Evolutionary conservation across 2,329 filamentous ascomycete species (phyloP).

Genomic region (Cercospora sp.): DNA sequence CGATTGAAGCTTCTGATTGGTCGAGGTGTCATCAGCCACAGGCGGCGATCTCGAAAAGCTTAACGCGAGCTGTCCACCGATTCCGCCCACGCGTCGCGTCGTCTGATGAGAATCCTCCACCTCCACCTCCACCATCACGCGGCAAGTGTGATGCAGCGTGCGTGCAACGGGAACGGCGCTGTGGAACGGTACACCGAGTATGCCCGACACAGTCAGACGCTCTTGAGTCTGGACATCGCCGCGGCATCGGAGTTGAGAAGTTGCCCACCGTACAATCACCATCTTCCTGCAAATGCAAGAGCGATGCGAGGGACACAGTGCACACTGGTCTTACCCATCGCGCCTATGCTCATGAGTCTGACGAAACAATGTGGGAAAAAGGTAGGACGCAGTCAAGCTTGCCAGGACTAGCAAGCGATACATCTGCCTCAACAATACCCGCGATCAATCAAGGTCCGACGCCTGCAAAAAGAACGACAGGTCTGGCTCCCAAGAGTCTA

Average conservation of each 20-base stretch:
- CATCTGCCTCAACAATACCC: neutral
- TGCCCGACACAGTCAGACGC: neutral
- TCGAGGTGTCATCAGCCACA: neutral
- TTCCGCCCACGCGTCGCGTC: neutral
- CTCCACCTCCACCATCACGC: neutral
- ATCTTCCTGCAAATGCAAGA: neutral
- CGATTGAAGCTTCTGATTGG: neutral
- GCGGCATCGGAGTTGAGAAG: neutral
- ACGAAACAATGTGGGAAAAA: too few species aligned
- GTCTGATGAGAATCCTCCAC: neutral
- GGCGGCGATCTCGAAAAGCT: neutral
- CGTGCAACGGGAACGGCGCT: neutral
- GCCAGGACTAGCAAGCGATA: neutral
- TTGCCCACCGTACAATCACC: too few species aligned
- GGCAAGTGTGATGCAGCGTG: neutral
- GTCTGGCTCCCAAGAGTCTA: neutral
- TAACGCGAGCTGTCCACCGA: neutral
- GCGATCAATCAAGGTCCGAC: neutral
- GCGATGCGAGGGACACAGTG: neutral
- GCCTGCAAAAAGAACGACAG: neutral
- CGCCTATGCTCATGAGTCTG: too few species aligned
- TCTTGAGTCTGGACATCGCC: neutral
- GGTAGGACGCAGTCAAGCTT: neutral
- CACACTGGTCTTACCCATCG: too few species aligned
- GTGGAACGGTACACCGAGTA: neutral